Evolutionary conservation across 495 filamentous ascomycete genomes (phyloP), one percentile per base, ranked within the genome.

Genomic region (Cryomyces antarcticus): DNA sequence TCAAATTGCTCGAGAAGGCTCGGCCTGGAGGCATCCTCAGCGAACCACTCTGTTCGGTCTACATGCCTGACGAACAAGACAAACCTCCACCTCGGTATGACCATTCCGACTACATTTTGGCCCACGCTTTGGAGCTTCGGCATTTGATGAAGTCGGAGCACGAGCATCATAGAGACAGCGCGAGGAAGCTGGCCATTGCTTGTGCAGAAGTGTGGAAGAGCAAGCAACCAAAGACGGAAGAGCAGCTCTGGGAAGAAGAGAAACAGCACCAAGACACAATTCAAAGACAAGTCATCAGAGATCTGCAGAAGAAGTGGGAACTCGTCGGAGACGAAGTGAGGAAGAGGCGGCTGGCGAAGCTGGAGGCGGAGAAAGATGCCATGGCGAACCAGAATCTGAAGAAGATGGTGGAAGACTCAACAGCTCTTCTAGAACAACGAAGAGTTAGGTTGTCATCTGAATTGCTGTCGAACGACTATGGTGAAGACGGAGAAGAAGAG

Each of bases 341-440:
- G 51, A 70, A 74, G 40, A 63, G 65, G 31, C 75, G 83, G 4
- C 49, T 87, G 30, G 69, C 73, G 38, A 73, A 75, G 35, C 93
- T 82, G 83, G 80, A 93, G 54, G 81, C 79, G 40, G 78, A 89
- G 55, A 78, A 89, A 54, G 80, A 88, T 54, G 73, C 71, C 17
- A 67, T 77, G 47, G 80, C 85, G 43, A 83, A 86, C 52, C 75
- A 82, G 50, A 79, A 80, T 6, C 62, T 94, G 45, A 82, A 92
- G 48, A 73, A 83, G 53, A 82, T 82, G 17, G 77, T 94, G 39
- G 83, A 81, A 49, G 68, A 81, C 37, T 73, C 73, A 1, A 71
- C 70, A 38, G 64, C 67, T 41, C 69, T 73, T 46, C 54, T 75
- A 30, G 67, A 71, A 39, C 65, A 69, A 11, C 61, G 69, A 33